Base-by-base conservation (phyloP, 805 yeast species). In the Spathaspora passalidarum region DNA sequence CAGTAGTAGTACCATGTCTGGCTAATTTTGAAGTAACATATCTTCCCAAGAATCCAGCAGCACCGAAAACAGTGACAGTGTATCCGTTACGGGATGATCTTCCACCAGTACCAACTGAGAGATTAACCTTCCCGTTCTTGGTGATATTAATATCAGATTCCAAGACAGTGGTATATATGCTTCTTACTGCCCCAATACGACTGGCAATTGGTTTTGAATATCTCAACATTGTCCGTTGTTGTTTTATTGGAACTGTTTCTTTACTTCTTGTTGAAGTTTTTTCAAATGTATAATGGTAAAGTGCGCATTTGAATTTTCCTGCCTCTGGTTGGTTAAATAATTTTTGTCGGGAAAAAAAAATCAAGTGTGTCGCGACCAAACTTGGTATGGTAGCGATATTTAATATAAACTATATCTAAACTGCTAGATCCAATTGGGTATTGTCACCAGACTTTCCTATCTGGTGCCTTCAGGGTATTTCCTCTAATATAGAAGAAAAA, bases 61-160 rank as follows among this genome's bases (percentile, higher is more conserved):
- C 87, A 8, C 96, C 96, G 60, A 88, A 88, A 2, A 88, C 94
- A 1, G 96, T 86, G 18, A 91, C 96, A 3, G 91, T 86, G 67
- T 82, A 86, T 2, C 96, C 96, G 7, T 92, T 83, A 71, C 95
- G 78, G 22, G 95, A 86, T 4, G 92, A 84, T 48, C 88, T 76
- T 23, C 96, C 96, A 40, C 95, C 94, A 42, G 79, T 68, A 49
- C 96, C 96, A 29, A 75, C 72, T n/a, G 86, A 65, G 38, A 85
- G 63, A 54, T 81, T 75, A 38, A 89, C 84, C 60, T 88, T 86
- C 20, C 96, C 96, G 43, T 76, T 73, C 53, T 81, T 76, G 46
- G 92, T 84, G 65, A 88, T 81, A 61, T 81, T 81, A 57, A 84
- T 68, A 65, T 88, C 94, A n/a, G 70, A 66, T 39, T 68, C 75